Percentiles rank a stretch among this genome's conserved stretches.
phyloP scores from a whole-genome alignment of 148 eudicot species.

The Cornus suecica region DNA sequence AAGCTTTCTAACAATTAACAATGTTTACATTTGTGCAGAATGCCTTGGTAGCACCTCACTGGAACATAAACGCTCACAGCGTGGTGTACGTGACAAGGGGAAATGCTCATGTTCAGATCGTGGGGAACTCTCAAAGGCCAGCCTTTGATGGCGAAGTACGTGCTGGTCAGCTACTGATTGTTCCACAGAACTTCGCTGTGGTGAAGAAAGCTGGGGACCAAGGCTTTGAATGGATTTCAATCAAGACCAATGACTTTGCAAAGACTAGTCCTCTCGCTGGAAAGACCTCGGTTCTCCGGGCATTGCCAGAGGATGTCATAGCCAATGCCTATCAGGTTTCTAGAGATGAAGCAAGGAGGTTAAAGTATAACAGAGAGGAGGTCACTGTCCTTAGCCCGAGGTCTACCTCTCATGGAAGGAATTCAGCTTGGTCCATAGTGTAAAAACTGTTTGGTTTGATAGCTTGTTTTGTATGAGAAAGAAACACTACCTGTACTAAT shows the following conservation, averaged over 20 bases:
- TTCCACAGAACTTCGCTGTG: slow-evolving; percentile 9
- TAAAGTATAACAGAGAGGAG: slow-evolving; percentile 7
- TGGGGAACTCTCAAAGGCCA: background rate
- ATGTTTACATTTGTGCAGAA: background rate
- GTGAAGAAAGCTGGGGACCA: background rate
- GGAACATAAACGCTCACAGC: slow-evolving; percentile 13
- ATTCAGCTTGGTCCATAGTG: background rate
- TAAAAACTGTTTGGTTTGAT: too few relatives aligned
- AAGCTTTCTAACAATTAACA: background rate
- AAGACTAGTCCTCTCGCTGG: background rate
- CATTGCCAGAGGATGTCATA: background rate
- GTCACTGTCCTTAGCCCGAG: background rate
- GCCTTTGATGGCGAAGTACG: background rate
- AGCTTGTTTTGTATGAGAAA: too few relatives aligned
- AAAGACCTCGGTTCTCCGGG: background rate
- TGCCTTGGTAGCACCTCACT: slow-evolving; percentile 3
- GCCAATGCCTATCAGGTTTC: background rate
- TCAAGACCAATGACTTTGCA: slow-evolving; percentile 9
- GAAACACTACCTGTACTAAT: too few relatives aligned
- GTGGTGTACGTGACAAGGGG: background rate
- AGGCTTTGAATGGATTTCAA: slow-evolving; percentile 7
- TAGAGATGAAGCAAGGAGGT: slow-evolving; percentile 1
- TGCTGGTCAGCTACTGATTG: background rate
- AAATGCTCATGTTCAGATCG: background rate
- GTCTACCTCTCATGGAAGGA: background rate